Base-by-base conservation (phyloP, 805 yeast genomes). In the Ogataea neopini region DNA sequence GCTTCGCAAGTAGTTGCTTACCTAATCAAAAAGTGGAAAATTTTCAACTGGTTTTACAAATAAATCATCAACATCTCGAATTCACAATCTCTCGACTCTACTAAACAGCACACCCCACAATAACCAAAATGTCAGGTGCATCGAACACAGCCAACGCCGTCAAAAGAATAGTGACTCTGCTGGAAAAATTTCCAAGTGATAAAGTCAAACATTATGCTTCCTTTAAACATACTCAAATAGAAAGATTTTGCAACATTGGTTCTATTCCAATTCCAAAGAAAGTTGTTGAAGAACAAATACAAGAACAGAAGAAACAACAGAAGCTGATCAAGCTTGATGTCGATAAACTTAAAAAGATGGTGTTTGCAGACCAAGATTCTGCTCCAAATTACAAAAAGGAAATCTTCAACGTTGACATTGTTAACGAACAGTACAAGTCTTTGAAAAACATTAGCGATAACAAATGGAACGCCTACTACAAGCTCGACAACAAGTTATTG, bases 111-210 rank as follows among this genome's bases (percentile, higher is more conserved):
- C n/a, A n/a, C n/a, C n/a, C n/a, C n/a, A n/a, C n/a, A n/a, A n/a
- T n/a, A 28, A 28, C 11, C 30, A 15, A 26, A 13, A 53, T 42
- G 44, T 50, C 50, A 9, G 36, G 33, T 19, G 17, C 39, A 18
- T 40, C 42, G 22, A 48, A 38, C 33, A 39, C 42, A 14, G 10
- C 28, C 4, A 46, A 52, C 18, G 45, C 58, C 2, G 81, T 83
- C 3, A 79, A 76, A 58, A 76, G 77, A 52, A 74, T 86, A 41
- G 77, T 86, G 25, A 71, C 73, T 28, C 67, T 82, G 10, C 65
- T 86, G 41, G 83, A 82, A 53, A 76, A 76, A 18, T 72, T 85
- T 36, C 95, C 95, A 13, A 74, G 77, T 49, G 94, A 86, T 56
- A 76, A 83, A 50, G 73, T 87, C 43, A 77, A 77, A 56, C 88